These are phyloP conservation scores for Fusarium cicatricum DNA, from an alignment of 2,329 filamentous ascomycete genomes.

Conservation along the genomic window DNA sequence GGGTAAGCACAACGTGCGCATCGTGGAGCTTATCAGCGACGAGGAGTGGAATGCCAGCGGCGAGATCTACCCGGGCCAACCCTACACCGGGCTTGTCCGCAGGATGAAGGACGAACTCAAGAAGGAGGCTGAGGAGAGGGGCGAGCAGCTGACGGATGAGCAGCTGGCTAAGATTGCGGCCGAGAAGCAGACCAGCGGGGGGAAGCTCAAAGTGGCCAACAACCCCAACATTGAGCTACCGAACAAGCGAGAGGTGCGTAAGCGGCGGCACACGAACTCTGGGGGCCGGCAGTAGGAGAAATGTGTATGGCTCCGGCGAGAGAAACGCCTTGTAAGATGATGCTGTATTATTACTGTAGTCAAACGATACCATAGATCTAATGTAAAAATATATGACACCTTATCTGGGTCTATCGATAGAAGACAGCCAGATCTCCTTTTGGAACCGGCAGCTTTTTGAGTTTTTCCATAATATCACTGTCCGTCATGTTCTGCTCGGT, in stretches of 20 bases:
- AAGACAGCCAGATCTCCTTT: slow-evolving; percentile 63
- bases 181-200: slow-evolving; percentile 29
- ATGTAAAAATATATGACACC: slow-evolving; percentile 17
- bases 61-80: slow-evolving; percentile 61
- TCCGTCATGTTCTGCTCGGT: slow-evolving; percentile 77
- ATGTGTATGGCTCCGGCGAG: neutral
- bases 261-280: slow-evolving; percentile 29
- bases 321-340: slow-evolving; percentile 30
- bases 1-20: slow-evolving; percentile 69
- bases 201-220: slow-evolving; percentile 47
- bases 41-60: slow-evolving; percentile 61
- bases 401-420: slow-evolving; percentile 52
- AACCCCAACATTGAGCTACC: slow-evolving; percentile 54
- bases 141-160: slow-evolving; percentile 41
- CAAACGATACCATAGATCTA: slow-evolving; percentile 42
- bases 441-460: slow-evolving; percentile 65
- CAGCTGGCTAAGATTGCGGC: slow-evolving; percentile 37
- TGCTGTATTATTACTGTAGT: slow-evolving; percentile 43
- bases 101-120: slow-evolving; percentile 51
- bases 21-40: slow-evolving; percentile 67
- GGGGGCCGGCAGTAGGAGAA: slow-evolving; percentile 12
- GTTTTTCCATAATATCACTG: slow-evolving; percentile 72
- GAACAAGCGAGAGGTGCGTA: slow-evolving; percentile 46
- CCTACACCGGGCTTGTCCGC: slow-evolving; percentile 58
- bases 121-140: slow-evolving; percentile 46